A percentile compares a stretch with the other conserved stretches of the same genome.
These are phyloP conservation scores for Botrytis tulipae DNA, from an alignment of 2,329 filamentous ascomycete species.

Conservation along the genomic window DNA sequence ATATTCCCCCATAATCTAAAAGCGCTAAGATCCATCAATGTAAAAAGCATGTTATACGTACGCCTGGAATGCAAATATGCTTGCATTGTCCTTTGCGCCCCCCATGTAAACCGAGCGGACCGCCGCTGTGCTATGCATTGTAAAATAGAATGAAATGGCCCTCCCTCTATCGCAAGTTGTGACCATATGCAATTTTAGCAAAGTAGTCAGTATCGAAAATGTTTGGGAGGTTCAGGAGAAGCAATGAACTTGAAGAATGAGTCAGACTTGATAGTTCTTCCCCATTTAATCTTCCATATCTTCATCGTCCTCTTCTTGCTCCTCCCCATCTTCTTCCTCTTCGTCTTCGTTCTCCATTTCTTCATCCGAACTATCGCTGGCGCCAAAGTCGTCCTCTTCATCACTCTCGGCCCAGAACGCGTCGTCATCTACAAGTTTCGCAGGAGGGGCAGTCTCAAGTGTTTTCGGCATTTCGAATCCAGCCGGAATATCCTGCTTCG, in stretches of 20 bases:
- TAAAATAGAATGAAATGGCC: constrained; percentile 26
- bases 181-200: constrained; percentile 3
- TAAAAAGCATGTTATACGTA: constrained; percentile 22
- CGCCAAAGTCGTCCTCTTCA: constrained; percentile 74
- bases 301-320: constrained; percentile 51
- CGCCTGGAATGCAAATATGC: constrained; percentile 26
- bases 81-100: constrained; percentile 30
- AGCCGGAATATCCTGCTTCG: constrained; percentile 74
- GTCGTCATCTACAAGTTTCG: constrained; percentile 68
- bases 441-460: constrained; percentile 57
- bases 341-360: constrained; percentile 55
- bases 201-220: not conserved
- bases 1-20: constrained; percentile 23
- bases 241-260: constrained; percentile 8
- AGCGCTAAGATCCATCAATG: constrained; percentile 14
- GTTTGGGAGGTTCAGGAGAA: not conserved
- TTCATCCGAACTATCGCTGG: constrained; percentile 63
- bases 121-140: constrained; percentile 34
- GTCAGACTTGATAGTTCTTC: constrained; percentile 12
- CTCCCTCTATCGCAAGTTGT: constrained; percentile 4
- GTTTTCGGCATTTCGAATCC: constrained; percentile 81
- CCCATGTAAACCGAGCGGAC: constrained; percentile 21
- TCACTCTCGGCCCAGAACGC: constrained; percentile 81
- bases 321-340: constrained; percentile 56
- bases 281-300: constrained; percentile 28